Percentiles rank a stretch among this genome's conserved stretches.
Conservation (phyloP, 176 grass and related monocot genomes). For the Panicum miliaceum region DNA sequence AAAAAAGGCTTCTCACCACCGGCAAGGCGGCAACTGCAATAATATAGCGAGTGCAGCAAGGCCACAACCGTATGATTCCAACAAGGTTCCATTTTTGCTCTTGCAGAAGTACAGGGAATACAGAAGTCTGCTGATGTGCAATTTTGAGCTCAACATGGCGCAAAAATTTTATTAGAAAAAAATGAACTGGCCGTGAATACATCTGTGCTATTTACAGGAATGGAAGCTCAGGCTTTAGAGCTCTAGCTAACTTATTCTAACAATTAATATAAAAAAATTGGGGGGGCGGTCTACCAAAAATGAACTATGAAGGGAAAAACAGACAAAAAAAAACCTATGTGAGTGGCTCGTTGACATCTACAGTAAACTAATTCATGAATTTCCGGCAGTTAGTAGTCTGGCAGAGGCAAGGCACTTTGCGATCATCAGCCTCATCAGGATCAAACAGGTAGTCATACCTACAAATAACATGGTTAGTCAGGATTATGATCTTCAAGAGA, state of each 20-base stretch:
- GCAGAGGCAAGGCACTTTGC: constrained; percentile 93
- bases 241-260: constrained; percentile 58
- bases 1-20: too few species aligned
- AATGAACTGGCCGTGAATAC: neutral
- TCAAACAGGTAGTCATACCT: constrained; percentile 99
- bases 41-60: too few species aligned
- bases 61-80: too few species aligned
- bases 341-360: constrained; percentile 46
- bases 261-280: constrained; percentile 36
- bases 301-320: constrained; percentile 34
- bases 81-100: too few species aligned
- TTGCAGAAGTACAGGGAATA: too few species aligned
- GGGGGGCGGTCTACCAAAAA: constrained; percentile 33
- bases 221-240: constrained; percentile 43
- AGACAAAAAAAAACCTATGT: constrained; percentile 40
- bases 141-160: neutral
- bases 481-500: neutral
- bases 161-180: constrained; percentile 40
- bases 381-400: constrained; percentile 87
- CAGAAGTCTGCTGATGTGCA: neutral
- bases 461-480: constrained; percentile 39
- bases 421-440: constrained; percentile 93
- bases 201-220: constrained; percentile 73
- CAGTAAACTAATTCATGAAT: constrained; percentile 88
- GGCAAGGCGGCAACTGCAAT: too few species aligned